Percentiles rank a stretch among this genome's conserved stretches.
phyloP scores from a whole-genome alignment of 2,329 filamentous ascomycete species.

The Phaeosphaeriaceae sp. region DNA sequence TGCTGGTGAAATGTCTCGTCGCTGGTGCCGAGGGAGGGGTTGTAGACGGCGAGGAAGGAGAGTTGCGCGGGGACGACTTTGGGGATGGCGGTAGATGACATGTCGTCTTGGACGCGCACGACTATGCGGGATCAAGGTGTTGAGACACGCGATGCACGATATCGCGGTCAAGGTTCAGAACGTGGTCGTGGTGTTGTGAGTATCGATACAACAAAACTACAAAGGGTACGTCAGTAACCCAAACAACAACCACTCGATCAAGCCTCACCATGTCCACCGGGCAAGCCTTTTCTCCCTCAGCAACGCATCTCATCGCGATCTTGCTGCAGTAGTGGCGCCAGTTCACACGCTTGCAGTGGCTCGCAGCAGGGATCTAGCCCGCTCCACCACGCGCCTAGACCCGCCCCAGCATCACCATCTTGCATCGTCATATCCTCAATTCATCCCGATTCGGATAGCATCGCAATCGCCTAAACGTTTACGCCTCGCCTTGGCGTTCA shows the following conservation, averaged over 20 bases:
- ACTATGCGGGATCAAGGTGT: neutral
- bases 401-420: neutral
- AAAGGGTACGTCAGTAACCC: neutral
- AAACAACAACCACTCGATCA: neutral
- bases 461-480: slow-evolving; percentile 2
- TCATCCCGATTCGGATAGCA: slow-evolving; percentile 3
- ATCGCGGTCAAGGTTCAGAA: neutral
- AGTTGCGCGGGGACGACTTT: slow-evolving; percentile 78
- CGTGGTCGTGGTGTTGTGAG: neutral
- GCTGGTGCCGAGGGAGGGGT: slow-evolving; percentile 77
- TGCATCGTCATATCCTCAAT: slow-evolving; percentile 1
- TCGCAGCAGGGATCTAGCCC: neutral
- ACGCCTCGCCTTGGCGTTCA: neutral
- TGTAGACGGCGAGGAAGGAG: slow-evolving; percentile 93
- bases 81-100: slow-evolving; percentile 36
- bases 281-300: neutral
- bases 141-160: neutral
- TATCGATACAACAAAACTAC: neutral
- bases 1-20: slow-evolving; percentile 81
- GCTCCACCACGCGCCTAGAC: neutral
- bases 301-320: neutral
- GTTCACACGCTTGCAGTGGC: neutral
- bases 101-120: slow-evolving; percentile 10
- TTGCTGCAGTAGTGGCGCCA: neutral
- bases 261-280: no score